Evolutionary conservation across 2,329 filamentous ascomycete genomes (phyloP).

Genomic region (Nannizziopsis barbatae): DNA sequence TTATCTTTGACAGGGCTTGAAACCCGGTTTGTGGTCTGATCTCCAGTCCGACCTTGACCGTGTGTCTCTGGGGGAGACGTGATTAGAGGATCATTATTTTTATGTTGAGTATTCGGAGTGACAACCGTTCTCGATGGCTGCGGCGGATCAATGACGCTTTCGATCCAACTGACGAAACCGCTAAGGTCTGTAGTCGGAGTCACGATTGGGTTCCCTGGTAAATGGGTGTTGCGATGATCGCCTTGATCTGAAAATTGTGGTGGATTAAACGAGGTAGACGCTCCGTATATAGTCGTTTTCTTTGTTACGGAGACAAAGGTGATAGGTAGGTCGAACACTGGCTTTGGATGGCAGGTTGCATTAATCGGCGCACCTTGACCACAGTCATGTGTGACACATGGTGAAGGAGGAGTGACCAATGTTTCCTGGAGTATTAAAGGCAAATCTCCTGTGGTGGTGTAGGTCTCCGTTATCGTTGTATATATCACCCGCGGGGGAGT

Average conservation of each 20-base stretch:
- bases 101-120: not conserved
- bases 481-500: constrained; percentile 3
- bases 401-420: constrained; percentile 11
- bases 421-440: not conserved
- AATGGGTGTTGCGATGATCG: not conserved
- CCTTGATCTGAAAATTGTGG: constrained; percentile 5
- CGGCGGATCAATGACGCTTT: not conserved
- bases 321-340: not conserved
- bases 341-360: not conserved
- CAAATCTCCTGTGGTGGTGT: constrained; percentile 1
- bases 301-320: constrained; percentile 11
- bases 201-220: not conserved
- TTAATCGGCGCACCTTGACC: not conserved
- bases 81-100: not conserved
- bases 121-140: not conserved
- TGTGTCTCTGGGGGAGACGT: not conserved
- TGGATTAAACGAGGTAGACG: constrained; percentile 2
- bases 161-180: not conserved
- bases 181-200: not conserved
- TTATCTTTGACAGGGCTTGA: too few relatives aligned
- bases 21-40: not conserved
- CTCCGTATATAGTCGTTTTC: constrained; percentile 12
- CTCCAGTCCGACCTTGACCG: not conserved
- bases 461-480: constrained; percentile 11
- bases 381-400: constrained; percentile 10